Conservation (phyloP, 768 basidiomycete genomes). For the Macrocybe gigantea region DNA sequence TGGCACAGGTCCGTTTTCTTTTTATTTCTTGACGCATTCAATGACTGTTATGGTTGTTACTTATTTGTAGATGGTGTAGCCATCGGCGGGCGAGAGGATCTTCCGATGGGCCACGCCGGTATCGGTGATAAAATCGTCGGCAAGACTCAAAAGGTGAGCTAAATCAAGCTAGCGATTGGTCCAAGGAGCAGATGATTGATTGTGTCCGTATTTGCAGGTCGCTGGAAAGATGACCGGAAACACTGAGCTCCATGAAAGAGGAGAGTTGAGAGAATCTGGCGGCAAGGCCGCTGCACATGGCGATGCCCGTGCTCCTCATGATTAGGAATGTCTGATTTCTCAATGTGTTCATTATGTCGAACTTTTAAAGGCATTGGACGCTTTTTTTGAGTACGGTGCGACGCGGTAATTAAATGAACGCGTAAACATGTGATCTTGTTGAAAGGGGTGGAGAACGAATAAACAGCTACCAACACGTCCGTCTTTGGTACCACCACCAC, state of each 20-base stretch:
- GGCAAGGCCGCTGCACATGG: constrained; percentile 42
- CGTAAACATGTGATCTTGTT: constrained; percentile 20
- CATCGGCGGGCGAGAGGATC: constrained; percentile 22
- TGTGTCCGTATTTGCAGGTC: constrained; percentile 23
- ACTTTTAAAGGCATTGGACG: too few relatives aligned
- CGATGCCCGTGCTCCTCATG: constrained; percentile 34
- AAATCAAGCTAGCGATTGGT: neutral
- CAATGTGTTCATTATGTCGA: too few relatives aligned
- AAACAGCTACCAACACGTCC: constrained; percentile 33
- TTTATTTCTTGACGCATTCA: neutral
- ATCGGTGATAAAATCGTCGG: constrained; percentile 51
- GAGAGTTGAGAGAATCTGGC: constrained; percentile 47
- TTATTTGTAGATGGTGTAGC: constrained; percentile 26
- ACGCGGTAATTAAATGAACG: too few relatives aligned
- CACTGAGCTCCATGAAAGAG: constrained; percentile 47
- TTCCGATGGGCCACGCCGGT: constrained; percentile 34
- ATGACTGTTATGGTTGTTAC: neutral
- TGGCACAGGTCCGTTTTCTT: neutral
- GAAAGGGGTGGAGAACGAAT: constrained; percentile 17
- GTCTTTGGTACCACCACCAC: constrained; percentile 41
- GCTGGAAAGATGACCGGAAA: constrained; percentile 44
- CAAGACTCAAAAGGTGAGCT: constrained; percentile 48
- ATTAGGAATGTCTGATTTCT: constrained; percentile 15
- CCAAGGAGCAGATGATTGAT: neutral
- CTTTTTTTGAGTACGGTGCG: too few relatives aligned